These are phyloP conservation scores for Pythium sukuiense DNA, from an alignment of 352 stramenopile species.

Conservation along the genomic window DNA sequence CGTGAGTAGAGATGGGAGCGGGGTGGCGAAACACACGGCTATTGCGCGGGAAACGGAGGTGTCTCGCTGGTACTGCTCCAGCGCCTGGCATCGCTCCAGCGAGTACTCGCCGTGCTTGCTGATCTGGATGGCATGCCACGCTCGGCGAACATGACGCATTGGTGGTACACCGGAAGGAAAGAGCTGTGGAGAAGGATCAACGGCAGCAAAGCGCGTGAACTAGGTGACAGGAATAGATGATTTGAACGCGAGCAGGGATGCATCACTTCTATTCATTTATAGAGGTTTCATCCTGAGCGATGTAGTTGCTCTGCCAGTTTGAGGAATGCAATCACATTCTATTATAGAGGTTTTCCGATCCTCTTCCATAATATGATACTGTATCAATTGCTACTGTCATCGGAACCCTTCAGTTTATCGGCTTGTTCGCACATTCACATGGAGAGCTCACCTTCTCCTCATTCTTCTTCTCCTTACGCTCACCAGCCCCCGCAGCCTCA, in stretches of 20 bases:
- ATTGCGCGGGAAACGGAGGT: not conserved
- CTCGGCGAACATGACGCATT: not conserved
- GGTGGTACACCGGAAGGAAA: too few species aligned
- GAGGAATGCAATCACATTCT: too few species aligned
- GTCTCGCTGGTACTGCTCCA: not conserved
- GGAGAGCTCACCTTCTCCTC: not conserved
- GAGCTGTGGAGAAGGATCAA: too few species aligned
- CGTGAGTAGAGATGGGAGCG: not conserved
- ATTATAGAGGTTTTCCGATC: too few species aligned
- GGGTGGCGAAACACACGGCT: not conserved
- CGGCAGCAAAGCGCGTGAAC: too few species aligned
- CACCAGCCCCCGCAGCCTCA: not conserved
- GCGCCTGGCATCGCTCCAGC: not conserved
- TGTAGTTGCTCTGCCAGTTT: too few species aligned
- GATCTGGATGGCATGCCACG: not conserved
- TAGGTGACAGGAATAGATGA: too few species aligned
- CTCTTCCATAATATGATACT: not conserved
- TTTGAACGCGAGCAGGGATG: too few species aligned
- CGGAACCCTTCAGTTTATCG: not conserved
- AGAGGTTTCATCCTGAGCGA: too few species aligned
- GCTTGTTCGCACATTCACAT: not conserved
- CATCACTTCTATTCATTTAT: too few species aligned
- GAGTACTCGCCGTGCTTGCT: slow-evolving; percentile 3
- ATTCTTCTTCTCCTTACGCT: not conserved
- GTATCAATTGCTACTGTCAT: not conserved